Evolutionary conservation across 371 early-diverging fungal genomes (phyloP), one percentile per base, ranked within the genome.

Genomic region (Hamiltosporidium tvaerminnensis): DNA sequence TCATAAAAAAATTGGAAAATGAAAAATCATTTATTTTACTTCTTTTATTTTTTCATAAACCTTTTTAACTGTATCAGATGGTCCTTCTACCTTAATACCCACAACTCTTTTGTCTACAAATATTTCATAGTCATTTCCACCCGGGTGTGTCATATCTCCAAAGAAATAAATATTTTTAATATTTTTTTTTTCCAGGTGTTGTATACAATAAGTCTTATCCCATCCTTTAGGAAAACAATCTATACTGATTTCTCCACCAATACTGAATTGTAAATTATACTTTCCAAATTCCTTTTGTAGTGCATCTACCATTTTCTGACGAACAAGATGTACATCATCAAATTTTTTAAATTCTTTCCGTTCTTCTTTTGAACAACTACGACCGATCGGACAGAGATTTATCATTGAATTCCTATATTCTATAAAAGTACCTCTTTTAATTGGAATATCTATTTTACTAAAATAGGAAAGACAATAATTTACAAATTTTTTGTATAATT

Each of bases 91-190:
- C 32, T 85, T 65, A 72, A 92, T 91, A 47, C 96, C 96, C 34
- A 73, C 85, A 47, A 91, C 87, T 34, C 72, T 74, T 31, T 84
- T 82, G 79, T 94, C 85, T 53, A 52, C 78, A 77, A 83, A 96
- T 74, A 98, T 95, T 80, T 98, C 99, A 77, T 85, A 92, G 81
- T 98, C 99, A 76, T 96, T 98, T 57, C 97, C 99, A 38, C 99
- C 99, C 83, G 85, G 72, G 68, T 84, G 83, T 30, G 93, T 90
- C 86, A 94, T 96, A 81, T 98, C 99, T 55, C 99, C 99, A 82
- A 97, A 98, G 82, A 98, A 98, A 79, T 92, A 89, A 64, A 96
- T 86, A 31, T 73, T 83, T 68, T 83, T 84, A 76, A 98, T 92
- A 44, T 82, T 84, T 72, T 92, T 89, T 44, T 82, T 70, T 70